These are phyloP conservation scores for Nicotiana rustica DNA, from an alignment of 305 asterid species.

Conservation along the genomic window DNA sequence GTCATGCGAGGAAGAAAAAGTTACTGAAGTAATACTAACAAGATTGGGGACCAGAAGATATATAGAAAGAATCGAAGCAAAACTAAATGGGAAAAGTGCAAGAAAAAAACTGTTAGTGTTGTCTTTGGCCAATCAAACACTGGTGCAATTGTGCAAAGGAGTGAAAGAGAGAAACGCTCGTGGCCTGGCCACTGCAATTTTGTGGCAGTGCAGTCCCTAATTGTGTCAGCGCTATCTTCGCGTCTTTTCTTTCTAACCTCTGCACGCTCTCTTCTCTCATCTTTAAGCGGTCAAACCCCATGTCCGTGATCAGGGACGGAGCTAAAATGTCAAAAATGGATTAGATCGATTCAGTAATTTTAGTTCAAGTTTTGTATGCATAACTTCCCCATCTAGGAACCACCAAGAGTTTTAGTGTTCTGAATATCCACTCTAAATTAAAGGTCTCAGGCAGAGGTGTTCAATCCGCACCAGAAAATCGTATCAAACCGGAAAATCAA, in stretches of 20 bases:
- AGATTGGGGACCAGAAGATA: background rate
- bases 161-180: constrained; percentile 13
- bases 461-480: too few relatives aligned
- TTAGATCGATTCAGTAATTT: too few relatives aligned
- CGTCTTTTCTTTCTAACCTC: background rate
- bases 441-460: too few relatives aligned
- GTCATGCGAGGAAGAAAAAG: background rate
- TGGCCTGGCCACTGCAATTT: constrained; percentile 17
- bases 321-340: too few relatives aligned
- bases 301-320: background rate
- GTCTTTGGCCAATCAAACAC: constrained; percentile 14
- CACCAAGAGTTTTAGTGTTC: too few relatives aligned
- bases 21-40: background rate
- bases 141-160: background rate
- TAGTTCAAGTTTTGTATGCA: too few relatives aligned
- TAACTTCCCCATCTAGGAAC: too few relatives aligned
- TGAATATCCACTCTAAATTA: too few relatives aligned
- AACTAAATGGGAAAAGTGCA: background rate
- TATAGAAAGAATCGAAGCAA: background rate
- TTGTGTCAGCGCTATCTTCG: constrained; percentile 33
- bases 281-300: background rate
- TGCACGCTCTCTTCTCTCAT: constrained; percentile 5
- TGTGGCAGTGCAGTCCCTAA: background rate
- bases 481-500: too few relatives aligned
- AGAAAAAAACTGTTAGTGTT: constrained; percentile 17